Base-by-base conservation (phyloP, 441 rosid species). In the Erodium trifolium region DNA sequence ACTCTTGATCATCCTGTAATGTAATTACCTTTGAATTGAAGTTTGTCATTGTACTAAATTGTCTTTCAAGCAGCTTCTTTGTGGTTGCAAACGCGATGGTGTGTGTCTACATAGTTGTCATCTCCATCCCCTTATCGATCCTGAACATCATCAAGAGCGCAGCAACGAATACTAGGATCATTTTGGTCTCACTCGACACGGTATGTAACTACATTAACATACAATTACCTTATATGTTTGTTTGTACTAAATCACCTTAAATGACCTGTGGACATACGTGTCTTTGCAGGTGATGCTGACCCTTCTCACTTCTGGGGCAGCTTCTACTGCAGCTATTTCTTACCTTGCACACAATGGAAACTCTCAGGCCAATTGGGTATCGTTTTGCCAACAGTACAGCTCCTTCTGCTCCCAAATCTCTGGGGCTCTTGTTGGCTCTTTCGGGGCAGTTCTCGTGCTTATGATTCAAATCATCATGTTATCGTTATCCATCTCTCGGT, bases 301-400 rank as follows among this genome's bases (percentile, higher is more conserved):
- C n/a, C 71, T 89, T 53, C 76, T 87, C 51, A 81, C 84, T 10
- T 77, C 82, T 37, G 90, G 91, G n/a, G 95, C 98, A 39, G 87
- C 93, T 1, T 76, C 91, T 17, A 88, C 98, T 8, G 75, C 88
- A 39, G 78, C 87, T 45, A 86, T 84, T 9, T 90, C 84, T 2
- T 82, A 83, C 66, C 70, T 88, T 70, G 94, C 94, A 69, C 89
- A 86, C 75, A 41, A 85, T 65, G 96, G 94, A 16, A 86, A 87
- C 35, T 11, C 69, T 3, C 80, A 64, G 0, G 88, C 91, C 34
- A 89, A 87, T 7, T 88, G 98, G 96, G 41, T 73, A 0, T 75
- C 92, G 7, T 71, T 92, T 19, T 92, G 96, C 78, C 86, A 68
- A 62, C 91, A 80, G 55, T 81, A 80, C 75, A 69, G 78, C 2